phyloP scores from a whole-genome alignment of 805 yeast species.

The Candida succiphila region DNA sequence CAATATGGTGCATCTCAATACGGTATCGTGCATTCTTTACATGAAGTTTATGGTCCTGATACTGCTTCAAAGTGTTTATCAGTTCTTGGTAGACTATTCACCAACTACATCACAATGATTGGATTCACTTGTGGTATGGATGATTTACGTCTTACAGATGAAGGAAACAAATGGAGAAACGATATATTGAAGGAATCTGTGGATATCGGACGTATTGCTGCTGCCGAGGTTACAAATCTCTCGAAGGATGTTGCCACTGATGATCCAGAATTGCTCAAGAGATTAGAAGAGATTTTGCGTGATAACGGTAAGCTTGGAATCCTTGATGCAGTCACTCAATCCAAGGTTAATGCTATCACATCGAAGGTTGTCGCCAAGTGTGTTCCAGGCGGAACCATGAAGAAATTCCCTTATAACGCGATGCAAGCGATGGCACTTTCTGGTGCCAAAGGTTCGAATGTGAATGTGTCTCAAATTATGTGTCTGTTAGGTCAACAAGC shows the following conservation, averaged over 20 bases:
- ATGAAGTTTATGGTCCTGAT: constrained; percentile 89
- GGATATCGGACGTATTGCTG: constrained; percentile 85
- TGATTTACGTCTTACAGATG: constrained; percentile 83
- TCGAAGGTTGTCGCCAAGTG: constrained; percentile 91
- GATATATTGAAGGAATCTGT: constrained; percentile 71
- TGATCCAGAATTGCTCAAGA: constrained; percentile 72
- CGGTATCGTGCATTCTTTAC: constrained; percentile 93
- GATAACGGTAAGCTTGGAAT: constrained; percentile 89
- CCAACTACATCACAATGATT: constrained; percentile 82
- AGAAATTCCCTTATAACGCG: constrained; percentile 87
- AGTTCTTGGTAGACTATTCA: constrained; percentile 90
- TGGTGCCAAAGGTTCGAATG: constrained; percentile 98
- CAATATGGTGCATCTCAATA: constrained; percentile 97
- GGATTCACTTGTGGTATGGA: constrained; percentile 99
- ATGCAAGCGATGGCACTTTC: constrained; percentile 99
- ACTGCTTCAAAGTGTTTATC: constrained; percentile 85
- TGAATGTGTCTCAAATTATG: constrained; percentile 98
- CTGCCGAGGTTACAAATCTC: constrained; percentile 87
- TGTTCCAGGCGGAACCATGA: constrained; percentile 95
- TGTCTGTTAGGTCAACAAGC: constrained; percentile 99
- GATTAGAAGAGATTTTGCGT: constrained; percentile 90
- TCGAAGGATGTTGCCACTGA: constrained; percentile 33
- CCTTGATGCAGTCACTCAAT: constrained; percentile 90
- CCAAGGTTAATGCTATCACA: constrained; percentile 84
- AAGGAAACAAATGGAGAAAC: constrained; percentile 83